Base-by-base conservation (phyloP, 2,329 filamentous ascomycete genomes). In the Remersonia thermophila region DNA sequence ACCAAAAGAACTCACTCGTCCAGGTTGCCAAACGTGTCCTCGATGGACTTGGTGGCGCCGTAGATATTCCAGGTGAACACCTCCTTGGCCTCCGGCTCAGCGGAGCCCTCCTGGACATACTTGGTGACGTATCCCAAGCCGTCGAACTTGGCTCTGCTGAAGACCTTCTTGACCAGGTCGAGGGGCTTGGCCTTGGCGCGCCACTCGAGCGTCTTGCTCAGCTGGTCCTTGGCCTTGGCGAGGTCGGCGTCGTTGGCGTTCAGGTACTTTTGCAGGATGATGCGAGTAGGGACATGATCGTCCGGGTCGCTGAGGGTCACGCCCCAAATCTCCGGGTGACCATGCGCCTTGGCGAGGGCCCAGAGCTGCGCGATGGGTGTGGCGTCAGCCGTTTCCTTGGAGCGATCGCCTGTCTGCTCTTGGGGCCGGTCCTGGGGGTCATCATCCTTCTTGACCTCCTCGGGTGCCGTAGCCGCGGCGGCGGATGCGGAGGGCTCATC, bases 21-120 rank as follows among this genome's bases (percentile, higher is more conserved):
- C 5, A 86, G 62, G 51, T 91, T 71, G 3, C 82, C 83, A 63
- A 95, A 95, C 0, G 85, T 93, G 39, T 68, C 66, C 46, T 82
- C 73, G 43, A 85, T 76, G 49, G 84, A 73, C 68, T 91, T 91
- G 44, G 87, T 83, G 27, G 76, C 75, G 11, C 87, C 87, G 54
- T 96, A 95, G 52, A 95, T 78, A 57, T 95, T 95, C 80, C 87
- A 95, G 2, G 83, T 91, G 33, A 87, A 78, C 38, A 94, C 55
- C 55, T 79, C 73, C 50, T 73, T 65, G 40, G 62, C 54, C 44
- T 57, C 56, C 2, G 57, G 53, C 34, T 54, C 49, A 4, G 46
- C 44, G 9, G 49, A 44, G 2, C 39, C 47, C 20, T 47, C 59
- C 34, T 66, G 68, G 17, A 62, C 63, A 47, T 91, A 77, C n/a